Base-by-base conservation (phyloP, 345 rosid species). In the Eucalyptus sideroxylon region DNA sequence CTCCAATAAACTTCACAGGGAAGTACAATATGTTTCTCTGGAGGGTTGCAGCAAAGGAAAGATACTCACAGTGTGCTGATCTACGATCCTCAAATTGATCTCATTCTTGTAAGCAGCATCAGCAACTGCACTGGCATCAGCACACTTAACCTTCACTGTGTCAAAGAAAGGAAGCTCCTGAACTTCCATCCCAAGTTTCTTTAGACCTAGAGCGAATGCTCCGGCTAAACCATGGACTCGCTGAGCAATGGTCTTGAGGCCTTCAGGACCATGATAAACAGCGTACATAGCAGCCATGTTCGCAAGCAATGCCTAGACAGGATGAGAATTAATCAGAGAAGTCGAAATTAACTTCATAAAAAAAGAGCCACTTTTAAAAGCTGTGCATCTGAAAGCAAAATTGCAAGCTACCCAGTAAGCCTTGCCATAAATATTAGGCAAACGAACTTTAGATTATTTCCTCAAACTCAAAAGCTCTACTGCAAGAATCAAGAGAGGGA, bases 261-360 rank as follows among this genome's bases (percentile, higher is more conserved):
- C 98, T 89, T 91, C 96, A 51, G 99, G 99, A 89, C 99, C 99
- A 87, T 98, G 99, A 93, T 98, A 98, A 92, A 98, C 98, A 90
- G 98, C 98, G 92, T 91, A 98, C 99, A 98, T 98, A 16, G 97
- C 98, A 92, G 99, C 96, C 99, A 98, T 98, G 92, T 98, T 98
- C 62, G 99, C 99, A 87, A 98, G 99, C 90, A 98, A 92, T 37
- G 99, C 99, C 99, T 98, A 90, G 83, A 93, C 69, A 87, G 67
- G 40, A 51, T 34, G 14, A 55, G 40, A 87, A 23, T 50, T 19
- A 86, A 51, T 86, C 30, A 34, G 55, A 50, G 37, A 51, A 86
- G 4, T 26, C 21, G 9, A 53, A 86, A n/a, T 59, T 23, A 65
- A 51, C 67, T 81, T 4, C 86, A 34, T 13, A 40, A 10, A 51